These are phyloP conservation scores for Solanum arcanum DNA, from an alignment of 257 asterid genomes.

Conservation along the genomic window DNA sequence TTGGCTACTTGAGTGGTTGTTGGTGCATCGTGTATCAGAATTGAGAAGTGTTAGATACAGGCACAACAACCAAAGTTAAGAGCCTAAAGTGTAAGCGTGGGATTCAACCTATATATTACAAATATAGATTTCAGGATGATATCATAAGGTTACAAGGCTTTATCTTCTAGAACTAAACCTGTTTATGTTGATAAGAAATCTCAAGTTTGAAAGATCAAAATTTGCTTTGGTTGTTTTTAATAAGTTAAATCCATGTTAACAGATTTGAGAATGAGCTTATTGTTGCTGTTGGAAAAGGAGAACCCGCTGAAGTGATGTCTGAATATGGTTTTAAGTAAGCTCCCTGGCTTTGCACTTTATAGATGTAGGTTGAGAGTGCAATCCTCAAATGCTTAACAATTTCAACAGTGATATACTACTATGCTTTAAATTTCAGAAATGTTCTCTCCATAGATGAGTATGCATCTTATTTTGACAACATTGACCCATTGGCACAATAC, in stretches of 20 bases:
- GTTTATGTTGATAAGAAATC: neutral
- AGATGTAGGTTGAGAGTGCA: neutral
- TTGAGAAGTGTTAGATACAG: neutral
- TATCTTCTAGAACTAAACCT: neutral
- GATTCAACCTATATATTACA: neutral
- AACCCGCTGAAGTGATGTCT: conserved; percentile 76
- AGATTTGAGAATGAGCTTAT: conserved; percentile 63
- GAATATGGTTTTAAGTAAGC: conserved; percentile 85
- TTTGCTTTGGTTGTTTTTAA: neutral
- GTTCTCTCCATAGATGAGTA: conserved; percentile 74
- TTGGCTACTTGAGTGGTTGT: neutral
- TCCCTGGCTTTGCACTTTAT: neutral
- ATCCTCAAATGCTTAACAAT: neutral
- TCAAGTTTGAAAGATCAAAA: neutral
- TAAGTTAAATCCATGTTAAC: conserved; percentile 2
- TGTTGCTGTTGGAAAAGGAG: conserved; percentile 87
- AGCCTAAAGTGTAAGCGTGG: neutral
- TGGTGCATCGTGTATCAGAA: neutral
- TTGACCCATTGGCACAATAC: conserved; percentile 70
- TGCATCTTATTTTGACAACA: conserved; percentile 67
- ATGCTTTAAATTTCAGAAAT: conserved; percentile 36
- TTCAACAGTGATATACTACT: neutral
- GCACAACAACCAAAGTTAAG: neutral
- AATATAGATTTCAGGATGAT: neutral
- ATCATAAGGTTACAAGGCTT: neutral